phyloP scores from a whole-genome alignment of 2,329 filamentous ascomycete species.

The Aspergillus spinulosporus region DNA sequence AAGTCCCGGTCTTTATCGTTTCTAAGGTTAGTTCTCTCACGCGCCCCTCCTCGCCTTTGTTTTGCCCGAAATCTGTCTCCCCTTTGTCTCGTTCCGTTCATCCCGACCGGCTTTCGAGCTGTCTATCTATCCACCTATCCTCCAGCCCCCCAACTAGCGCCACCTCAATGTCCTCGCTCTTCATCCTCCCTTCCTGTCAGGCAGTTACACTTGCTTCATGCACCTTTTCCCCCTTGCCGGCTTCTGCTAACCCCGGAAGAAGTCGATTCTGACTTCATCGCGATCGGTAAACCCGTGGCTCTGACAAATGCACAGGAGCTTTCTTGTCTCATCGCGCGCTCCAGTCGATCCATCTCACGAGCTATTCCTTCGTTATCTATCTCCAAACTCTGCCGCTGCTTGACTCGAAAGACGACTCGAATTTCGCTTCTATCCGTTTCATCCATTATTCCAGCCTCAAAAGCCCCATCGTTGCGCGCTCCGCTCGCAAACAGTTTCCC shows the following conservation, averaged over 20 bases:
- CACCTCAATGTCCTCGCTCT: conserved; percentile 7
- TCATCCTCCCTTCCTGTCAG: conserved; percentile 7
- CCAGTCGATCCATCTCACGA: conserved; percentile 10
- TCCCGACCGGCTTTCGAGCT: conserved; percentile 8
- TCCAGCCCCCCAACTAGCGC: conserved; percentile 15
- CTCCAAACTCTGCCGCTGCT: conserved; percentile 13
- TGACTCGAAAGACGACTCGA: conserved; percentile 12
- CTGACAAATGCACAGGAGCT: conserved; percentile 15
- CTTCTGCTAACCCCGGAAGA: neutral
- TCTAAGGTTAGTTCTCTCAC: conserved; percentile 20
- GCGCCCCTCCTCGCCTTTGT: conserved; percentile 7
- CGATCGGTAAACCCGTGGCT: neutral
- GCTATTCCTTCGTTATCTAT: conserved; percentile 15
- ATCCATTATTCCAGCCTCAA: conserved; percentile 7
- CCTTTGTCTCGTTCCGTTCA: conserved; percentile 8
- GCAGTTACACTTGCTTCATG: neutral
- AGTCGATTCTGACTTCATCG: neutral
- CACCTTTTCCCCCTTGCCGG: conserved; percentile 1
- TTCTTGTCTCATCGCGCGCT: conserved; percentile 17
- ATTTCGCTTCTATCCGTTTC: conserved; percentile 4
- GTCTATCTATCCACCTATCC: conserved; percentile 5
- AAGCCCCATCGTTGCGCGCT: conserved; percentile 14
- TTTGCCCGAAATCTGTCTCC: conserved; percentile 5
- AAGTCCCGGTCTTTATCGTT: conserved; percentile 9
- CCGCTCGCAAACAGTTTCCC: conserved; percentile 17